phyloP scores from a whole-genome alignment of 768 basidiomycete species.

The Tulasnella sp. region DNA sequence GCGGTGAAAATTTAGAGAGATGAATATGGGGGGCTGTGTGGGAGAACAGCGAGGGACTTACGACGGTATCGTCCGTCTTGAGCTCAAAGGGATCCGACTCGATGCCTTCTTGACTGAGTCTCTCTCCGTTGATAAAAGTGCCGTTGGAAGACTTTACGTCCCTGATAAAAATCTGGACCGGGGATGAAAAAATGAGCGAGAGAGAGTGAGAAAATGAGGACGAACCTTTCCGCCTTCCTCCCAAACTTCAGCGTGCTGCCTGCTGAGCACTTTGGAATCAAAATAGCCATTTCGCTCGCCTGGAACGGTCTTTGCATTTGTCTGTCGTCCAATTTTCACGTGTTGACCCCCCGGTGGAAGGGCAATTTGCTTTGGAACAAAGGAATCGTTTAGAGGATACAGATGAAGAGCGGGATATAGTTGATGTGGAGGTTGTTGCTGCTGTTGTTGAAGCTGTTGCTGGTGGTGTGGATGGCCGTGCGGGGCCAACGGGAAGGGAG shows the following conservation, averaged over 20 bases:
- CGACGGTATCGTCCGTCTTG: slow-evolving; percentile 90
- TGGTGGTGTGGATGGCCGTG: too few species aligned
- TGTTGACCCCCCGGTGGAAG: slow-evolving; percentile 46
- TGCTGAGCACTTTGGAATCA: slow-evolving; percentile 84
- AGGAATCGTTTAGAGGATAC: slow-evolving; percentile 89
- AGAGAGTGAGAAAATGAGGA: background rate
- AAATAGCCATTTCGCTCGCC: slow-evolving; percentile 89
- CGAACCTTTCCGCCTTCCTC: slow-evolving; percentile 71
- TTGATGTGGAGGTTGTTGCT: background rate
- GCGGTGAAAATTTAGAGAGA: background rate
- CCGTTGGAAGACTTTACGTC: slow-evolving; percentile 98
- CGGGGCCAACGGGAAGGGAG: too few species aligned
- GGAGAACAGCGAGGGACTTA: slow-evolving; percentile 34
- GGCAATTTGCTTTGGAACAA: slow-evolving; percentile 84
- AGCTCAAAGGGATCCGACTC: slow-evolving; percentile 91
- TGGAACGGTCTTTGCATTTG: slow-evolving; percentile 88
- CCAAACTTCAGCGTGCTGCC: slow-evolving; percentile 97
- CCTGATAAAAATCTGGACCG: slow-evolving; percentile 79
- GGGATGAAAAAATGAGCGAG: background rate
- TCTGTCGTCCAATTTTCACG: slow-evolving; percentile 89
- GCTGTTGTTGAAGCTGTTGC: slow-evolving; percentile 9
- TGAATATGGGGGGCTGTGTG: too few species aligned
- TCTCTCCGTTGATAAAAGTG: slow-evolving; percentile 93
- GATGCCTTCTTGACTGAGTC: slow-evolving; percentile 75
- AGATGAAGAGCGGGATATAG: slow-evolving; percentile 36